Base-by-base conservation (phyloP, 805 yeast species). In the Metschnikowia bowlesiae region DNA sequence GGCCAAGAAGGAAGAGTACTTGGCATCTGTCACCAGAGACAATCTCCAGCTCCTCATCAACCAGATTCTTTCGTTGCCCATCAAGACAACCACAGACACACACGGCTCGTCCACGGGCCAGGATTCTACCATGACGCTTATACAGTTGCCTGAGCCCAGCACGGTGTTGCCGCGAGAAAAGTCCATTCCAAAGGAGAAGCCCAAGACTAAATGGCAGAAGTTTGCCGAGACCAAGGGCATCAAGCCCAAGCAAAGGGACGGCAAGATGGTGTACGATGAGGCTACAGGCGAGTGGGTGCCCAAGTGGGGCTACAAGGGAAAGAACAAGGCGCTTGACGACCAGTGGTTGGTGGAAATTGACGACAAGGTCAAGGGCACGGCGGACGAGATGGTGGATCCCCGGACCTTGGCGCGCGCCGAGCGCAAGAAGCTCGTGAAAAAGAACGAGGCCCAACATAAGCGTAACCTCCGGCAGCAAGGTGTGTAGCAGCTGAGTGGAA, bases 321-420 rank as follows among this genome's bases (percentile, higher is more conserved):
- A 83, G 70, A 94, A 94, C 71, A 92, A 94, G 73, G 81, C 83
- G 49, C 64, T 84, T 59, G 98, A 92, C 62, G 73, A 79, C 62
- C 97, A 94, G 70, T 94, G 99, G 99, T 77, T 89, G 64, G 97
- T 92, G 51, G 99, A 94, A 71, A 87, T 92, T 53, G 88, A 89
- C 52, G 95, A 87, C 47, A 79, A 84, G 59, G 84, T 77, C 30
- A 78, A 80, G 63, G 67, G 68, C 48, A 70, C 76, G 32, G 64
- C 63, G 14, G 67, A 74, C 41, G 95, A 87, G 60, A 73, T 89
- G 59, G 74, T 89, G 41, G 97, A 91, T 67, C 98, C 98, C 58
- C 83, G 98, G 74, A 76, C 85, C 31, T 76, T 92, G 67, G 72
- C 69, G 53, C 83, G 98, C 72, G 81, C 80, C 48, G 96, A 89